Evolutionary conservation across 2,329 filamentous ascomycete genomes (phyloP), one percentile per base, ranked within the genome.

Genomic region (Penicillium sp.): DNA sequence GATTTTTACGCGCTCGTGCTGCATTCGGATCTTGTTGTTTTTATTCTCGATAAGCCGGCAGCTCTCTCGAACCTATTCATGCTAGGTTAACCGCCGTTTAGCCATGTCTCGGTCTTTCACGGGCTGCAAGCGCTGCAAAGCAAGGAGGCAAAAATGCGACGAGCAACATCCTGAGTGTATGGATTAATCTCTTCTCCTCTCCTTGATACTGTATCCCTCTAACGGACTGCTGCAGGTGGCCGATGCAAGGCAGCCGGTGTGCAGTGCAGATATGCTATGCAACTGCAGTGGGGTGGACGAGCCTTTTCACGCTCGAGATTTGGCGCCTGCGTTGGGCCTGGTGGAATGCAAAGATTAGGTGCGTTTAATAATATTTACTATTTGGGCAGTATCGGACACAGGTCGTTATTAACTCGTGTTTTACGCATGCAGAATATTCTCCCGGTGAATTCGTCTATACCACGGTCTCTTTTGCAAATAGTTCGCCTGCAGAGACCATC

Each of bases 141-240:
- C 69, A 49, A 72, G 74, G 38, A 71, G 74, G 53, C 72, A 77
- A 60, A 77, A 77, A 71, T 77, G 75, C 64, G 74, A 77, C 59
- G 75, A 77, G 63, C 65, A 67, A 52, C 69, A 69, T 57, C 75
- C 75, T 24, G 66, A 61, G 49, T 77, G 75, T 64, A 59, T 42
- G 57, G 35, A 21, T 30, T 6, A n/a, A 14, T 16, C 18, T 26
- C 8, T 38, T 14, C 16, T 48, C n/a, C n/a, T 35, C 8, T 3
- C 18, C 21, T 43, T 14, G 18, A 5, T 20, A 21, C 3, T 46
- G 23, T 12, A 6, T 21, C 35, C 30, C 11, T 54, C 43, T 47
- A 40, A 54, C 52, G 11, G 9, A 6, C 20, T 43, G n/a, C 21
- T 40, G 12, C 33, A 59, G 57, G 57, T 28, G 66, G 68, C 12